A percentile compares a stretch with the other conserved stretches of the same genome.
Conservation (phyloP, 106 monocot species). For the Platanthera zijinensis region DNA sequence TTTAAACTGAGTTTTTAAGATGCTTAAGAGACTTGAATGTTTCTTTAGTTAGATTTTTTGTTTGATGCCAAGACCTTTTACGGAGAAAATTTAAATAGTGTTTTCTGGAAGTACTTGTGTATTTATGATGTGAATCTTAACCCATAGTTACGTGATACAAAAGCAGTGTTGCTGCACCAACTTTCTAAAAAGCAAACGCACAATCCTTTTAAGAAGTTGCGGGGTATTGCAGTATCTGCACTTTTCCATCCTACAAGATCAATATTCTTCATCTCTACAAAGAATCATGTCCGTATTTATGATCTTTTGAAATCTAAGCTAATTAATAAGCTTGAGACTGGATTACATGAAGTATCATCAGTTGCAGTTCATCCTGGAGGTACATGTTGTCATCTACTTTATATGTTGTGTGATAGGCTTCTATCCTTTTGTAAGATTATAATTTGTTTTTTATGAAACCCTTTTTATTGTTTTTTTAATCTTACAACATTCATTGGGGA, state of each 20-base stretch:
- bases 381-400: slow-evolving; percentile 9
- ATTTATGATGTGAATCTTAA: slow-evolving; percentile 32
- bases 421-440: neutral
- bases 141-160: slow-evolving; percentile 71
- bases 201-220: slow-evolving; percentile 76
- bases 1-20: neutral
- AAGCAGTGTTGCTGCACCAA: slow-evolving; percentile 81
- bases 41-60: neutral
- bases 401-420: neutral
- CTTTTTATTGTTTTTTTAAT: neutral
- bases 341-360: slow-evolving; percentile 79
- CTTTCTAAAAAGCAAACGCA: slow-evolving; percentile 75
- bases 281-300: slow-evolving; percentile 83
- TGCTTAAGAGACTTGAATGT: neutral
- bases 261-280: slow-evolving; percentile 80
- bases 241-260: slow-evolving; percentile 71
- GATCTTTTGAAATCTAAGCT: slow-evolving; percentile 64
- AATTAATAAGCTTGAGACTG: slow-evolving; percentile 84
- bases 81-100: neutral
- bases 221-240: slow-evolving; percentile 75
- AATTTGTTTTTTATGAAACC: neutral
- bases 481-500: neutral
- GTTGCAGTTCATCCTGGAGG: slow-evolving; percentile 86
- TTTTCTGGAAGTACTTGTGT: neutral
- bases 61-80: neutral